phyloP scores from a whole-genome alignment of 1,284 basidiomycete species.

The Lignosus rhinocerotis region DNA sequence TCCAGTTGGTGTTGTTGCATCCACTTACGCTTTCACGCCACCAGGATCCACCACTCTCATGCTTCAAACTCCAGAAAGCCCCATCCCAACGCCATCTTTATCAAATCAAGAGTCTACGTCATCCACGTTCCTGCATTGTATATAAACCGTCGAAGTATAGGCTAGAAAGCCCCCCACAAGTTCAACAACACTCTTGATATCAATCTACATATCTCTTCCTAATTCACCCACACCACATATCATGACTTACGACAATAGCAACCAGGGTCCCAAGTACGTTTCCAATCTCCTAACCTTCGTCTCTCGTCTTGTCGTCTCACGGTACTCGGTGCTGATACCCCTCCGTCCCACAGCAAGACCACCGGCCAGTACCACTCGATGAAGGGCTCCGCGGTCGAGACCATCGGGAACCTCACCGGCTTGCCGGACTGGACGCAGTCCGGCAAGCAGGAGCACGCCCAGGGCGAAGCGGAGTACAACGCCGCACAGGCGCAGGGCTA shows the following conservation, averaged over 20 bases:
- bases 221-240: neutral
- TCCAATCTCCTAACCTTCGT: neutral
- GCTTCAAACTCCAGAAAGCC: neutral
- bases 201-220: constrained; percentile 1
- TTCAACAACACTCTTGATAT: neutral
- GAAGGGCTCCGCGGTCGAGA: constrained; percentile 63
- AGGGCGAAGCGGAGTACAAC: constrained; percentile 63
- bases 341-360: constrained; percentile 47
- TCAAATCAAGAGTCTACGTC: constrained; percentile 5
- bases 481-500: constrained; percentile 56
- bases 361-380: constrained; percentile 62
- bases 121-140: neutral
- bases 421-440: constrained; percentile 47
- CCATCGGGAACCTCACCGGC: constrained; percentile 52
- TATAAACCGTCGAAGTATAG: neutral
- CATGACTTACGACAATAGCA: constrained; percentile 17
- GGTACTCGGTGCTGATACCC: neutral
- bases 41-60: neutral
- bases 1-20: neutral
- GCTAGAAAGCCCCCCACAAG: neutral
- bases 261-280: constrained; percentile 17
- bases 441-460: constrained; percentile 67
- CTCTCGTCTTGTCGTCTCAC: neutral
- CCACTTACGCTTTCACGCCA: neutral
- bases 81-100: neutral